Evolutionary conservation across 2,329 filamentous ascomycete genomes (phyloP).

Genomic region (Penicillium palitans): DNA sequence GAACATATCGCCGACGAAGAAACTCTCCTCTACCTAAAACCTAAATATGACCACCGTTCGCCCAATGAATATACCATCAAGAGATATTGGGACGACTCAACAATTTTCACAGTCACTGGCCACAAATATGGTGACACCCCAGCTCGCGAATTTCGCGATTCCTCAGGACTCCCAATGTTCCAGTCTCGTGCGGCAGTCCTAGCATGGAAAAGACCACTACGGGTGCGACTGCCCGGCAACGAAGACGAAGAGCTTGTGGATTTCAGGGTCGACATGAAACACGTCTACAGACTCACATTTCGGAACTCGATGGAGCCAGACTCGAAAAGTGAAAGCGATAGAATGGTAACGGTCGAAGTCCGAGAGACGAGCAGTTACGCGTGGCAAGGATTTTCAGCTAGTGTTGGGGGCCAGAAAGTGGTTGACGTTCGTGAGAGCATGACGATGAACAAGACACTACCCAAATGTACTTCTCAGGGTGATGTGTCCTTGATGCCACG

Average conservation of each 20-base stretch:
- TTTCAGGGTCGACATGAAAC: constrained; percentile 12
- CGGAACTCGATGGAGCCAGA: constrained; percentile 25
- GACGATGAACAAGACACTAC: constrained; percentile 8
- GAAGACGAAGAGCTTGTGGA: constrained; percentile 12
- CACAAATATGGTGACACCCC: no score
- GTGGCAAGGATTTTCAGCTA: constrained; percentile 1
- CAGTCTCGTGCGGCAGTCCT: no score
- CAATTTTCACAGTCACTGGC: no score
- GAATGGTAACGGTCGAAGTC: constrained; percentile 20
- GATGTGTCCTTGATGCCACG: background rate
- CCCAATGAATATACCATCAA: no score
- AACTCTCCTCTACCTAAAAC: constrained; percentile 22
- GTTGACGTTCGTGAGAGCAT: constrained; percentile 19
- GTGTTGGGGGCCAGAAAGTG: constrained; percentile 10
- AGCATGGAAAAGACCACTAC: no score
- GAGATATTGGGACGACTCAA: no score
- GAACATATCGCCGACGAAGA: constrained; percentile 27
- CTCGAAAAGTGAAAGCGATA: constrained; percentile 19
- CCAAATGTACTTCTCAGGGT: background rate
- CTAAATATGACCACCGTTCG: constrained; percentile 17
- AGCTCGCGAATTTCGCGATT: no score
- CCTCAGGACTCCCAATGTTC: no score
- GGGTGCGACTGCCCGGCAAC: constrained; percentile 27
- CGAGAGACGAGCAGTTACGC: background rate
- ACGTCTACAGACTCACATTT: constrained; percentile 22